Conservation (phyloP, 2,329 filamentous ascomycete species). For the Penicillium fuscoglaucum region DNA sequence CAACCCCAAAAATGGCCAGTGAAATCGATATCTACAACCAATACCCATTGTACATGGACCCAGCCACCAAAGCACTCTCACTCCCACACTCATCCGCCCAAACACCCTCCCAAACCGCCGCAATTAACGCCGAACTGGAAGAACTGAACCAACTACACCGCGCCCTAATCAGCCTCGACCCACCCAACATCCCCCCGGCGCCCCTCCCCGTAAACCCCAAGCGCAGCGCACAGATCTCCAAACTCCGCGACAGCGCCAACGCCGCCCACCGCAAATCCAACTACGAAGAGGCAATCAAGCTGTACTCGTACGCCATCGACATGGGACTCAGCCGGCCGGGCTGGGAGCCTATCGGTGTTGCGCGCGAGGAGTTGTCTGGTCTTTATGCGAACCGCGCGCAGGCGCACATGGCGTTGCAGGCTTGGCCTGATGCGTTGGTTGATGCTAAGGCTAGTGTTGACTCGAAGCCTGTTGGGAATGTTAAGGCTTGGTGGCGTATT, state of each 20-base stretch:
- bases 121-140: conserved; percentile 65
- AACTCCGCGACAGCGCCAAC: conserved; percentile 88
- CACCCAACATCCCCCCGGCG: conserved; percentile 72
- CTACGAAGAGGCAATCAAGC: conserved; percentile 71
- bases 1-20: conserved; percentile 27
- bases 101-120: conserved; percentile 45
- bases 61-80: conserved; percentile 73
- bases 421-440: conserved; percentile 81
- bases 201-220: conserved; percentile 92
- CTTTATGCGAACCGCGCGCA: conserved; percentile 87
- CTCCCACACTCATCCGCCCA: conserved; percentile 47
- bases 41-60: conserved; percentile 78
- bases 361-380: conserved; percentile 77
- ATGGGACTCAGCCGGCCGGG: conserved; percentile 80
- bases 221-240: conserved; percentile 80
- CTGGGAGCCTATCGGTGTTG: conserved; percentile 84
- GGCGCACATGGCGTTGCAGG: conserved; percentile 75
- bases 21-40: conserved; percentile 64
- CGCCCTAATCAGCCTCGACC: conserved; percentile 63
- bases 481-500: conserved; percentile 91
- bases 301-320: conserved; percentile 83
- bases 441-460: conserved; percentile 89
- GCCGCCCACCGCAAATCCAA: conserved; percentile 74
- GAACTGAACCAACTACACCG: conserved; percentile 79
- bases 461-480: conserved; percentile 80